Evolutionary conservation across 345 rosid species (phyloP).

Genomic region (Xanthoceras sorbifolium): DNA sequence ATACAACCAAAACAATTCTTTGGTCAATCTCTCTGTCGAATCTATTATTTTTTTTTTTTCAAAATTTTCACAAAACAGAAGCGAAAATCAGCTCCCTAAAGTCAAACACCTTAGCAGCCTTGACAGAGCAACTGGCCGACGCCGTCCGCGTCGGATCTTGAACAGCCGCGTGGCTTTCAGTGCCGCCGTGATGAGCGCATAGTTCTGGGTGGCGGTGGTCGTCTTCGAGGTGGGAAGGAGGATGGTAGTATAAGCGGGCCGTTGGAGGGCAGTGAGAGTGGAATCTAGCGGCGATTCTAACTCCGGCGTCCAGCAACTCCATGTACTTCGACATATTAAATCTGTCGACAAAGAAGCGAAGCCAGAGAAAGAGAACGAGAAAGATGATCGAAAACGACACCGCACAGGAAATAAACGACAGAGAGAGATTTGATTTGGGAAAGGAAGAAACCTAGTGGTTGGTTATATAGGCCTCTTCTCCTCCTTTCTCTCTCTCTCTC

Average conservation of each 20-base stretch:
- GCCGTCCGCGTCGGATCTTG: conserved; percentile 2
- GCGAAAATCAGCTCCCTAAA: conserved; percentile 23
- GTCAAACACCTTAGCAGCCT: conserved; percentile 24
- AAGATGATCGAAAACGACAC: too few species aligned
- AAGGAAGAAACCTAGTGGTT: too few species aligned
- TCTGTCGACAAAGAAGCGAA: too few species aligned
- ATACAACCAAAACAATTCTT: not conserved
- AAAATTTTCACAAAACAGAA: conserved; percentile 24
- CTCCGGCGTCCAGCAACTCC: conserved; percentile 47
- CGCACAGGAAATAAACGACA: too few species aligned
- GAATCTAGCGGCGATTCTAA: conserved; percentile 52
- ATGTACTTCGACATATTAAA: conserved; percentile 57
- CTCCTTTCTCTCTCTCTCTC: too few species aligned
- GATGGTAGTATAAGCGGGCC: conserved; percentile 59
- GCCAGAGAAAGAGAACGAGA: too few species aligned
- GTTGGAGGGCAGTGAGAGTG: conserved; percentile 72
- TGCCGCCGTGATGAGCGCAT: not conserved
- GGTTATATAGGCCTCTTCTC: too few species aligned
- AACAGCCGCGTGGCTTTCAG: not conserved
- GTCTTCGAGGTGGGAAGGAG: conserved; percentile 41
- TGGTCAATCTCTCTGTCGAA: not conserved
- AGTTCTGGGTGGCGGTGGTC: conserved; percentile 28
- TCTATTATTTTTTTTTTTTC: not conserved
- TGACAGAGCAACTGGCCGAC: conserved; percentile 12
- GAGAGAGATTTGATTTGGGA: too few species aligned